Conservation (phyloP, 129 eudicot species). For the Cynara cardunculus region DNA sequence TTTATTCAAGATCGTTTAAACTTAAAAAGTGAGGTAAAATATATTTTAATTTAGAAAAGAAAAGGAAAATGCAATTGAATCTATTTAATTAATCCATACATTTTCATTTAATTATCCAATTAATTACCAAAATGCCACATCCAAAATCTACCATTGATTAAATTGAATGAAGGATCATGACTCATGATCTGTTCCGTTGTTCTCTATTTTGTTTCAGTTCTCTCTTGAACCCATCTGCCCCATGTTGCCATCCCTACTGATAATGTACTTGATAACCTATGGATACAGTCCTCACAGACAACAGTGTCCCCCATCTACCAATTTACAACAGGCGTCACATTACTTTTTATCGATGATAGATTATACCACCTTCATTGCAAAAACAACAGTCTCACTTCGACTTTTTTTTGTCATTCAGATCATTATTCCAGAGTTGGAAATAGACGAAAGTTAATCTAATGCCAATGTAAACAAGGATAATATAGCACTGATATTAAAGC, state of each 20-base stretch:
- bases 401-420: background rate
- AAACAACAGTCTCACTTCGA: background rate
- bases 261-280: background rate
- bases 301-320: background rate
- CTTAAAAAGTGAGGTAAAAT: background rate
- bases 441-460: background rate
- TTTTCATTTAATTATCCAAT: background rate
- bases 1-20: too few species aligned
- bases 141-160: too few species aligned
- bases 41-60: too few species aligned
- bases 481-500: background rate
- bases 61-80: background rate
- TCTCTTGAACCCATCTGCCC: background rate
- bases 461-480: background rate
- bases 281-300: too few species aligned
- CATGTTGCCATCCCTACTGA: background rate
- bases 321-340: background rate
- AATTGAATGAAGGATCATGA: background rate
- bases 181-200: background rate
- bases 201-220: background rate
- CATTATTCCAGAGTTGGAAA: background rate
- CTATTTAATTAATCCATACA: background rate
- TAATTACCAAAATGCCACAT: too few species aligned
- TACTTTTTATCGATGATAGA: background rate
- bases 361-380: background rate